Evolutionary conservation across 139 green algal genomes (phyloP).

Genomic region (Picochlorum sp.): DNA sequence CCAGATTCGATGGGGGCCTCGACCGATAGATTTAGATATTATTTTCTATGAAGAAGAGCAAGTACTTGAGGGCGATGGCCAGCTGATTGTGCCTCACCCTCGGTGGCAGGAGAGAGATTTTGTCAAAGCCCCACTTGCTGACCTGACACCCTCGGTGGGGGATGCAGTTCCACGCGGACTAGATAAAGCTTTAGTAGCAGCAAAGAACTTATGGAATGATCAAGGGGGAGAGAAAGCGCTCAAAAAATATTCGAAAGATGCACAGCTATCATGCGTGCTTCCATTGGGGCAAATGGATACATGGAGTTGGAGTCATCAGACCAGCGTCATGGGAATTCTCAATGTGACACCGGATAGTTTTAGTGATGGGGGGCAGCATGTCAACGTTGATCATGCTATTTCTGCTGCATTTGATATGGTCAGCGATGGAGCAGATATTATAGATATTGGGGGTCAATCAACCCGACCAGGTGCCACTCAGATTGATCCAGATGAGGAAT

Average conservation of each 20-base stretch:
- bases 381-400: slow-evolving; percentile 35
- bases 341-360: slow-evolving; percentile 98
- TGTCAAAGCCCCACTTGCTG: slow-evolving; percentile 73
- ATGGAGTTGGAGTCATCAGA: slow-evolving; percentile 35
- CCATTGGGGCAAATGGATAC: slow-evolving; percentile 27
- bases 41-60: slow-evolving; percentile 71
- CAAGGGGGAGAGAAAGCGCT: slow-evolving; percentile 36
- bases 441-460: slow-evolving; percentile 94
- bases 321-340: slow-evolving; percentile 84
- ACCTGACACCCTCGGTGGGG: slow-evolving; percentile 34
- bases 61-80: slow-evolving; percentile 24
- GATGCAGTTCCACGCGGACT: background rate
- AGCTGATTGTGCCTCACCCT: slow-evolving; percentile 64
- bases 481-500: slow-evolving; percentile 61
- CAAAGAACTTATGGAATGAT: slow-evolving; percentile 27
- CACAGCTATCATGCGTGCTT: slow-evolving; percentile 39
- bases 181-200: slow-evolving; percentile 7
- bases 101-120: slow-evolving; percentile 80
- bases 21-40: slow-evolving; percentile 93
- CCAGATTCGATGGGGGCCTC: slow-evolving; percentile 61
- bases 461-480: slow-evolving; percentile 69
- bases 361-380: slow-evolving; percentile 67
- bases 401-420: slow-evolving; percentile 54
- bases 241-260: slow-evolving; percentile 2
- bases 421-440: slow-evolving; percentile 66